A percentile compares a stretch with the other conserved stretches of the same genome.
Conservation (phyloP, 108 stramenopile species). For the Discostella pseudostelligera region DNA sequence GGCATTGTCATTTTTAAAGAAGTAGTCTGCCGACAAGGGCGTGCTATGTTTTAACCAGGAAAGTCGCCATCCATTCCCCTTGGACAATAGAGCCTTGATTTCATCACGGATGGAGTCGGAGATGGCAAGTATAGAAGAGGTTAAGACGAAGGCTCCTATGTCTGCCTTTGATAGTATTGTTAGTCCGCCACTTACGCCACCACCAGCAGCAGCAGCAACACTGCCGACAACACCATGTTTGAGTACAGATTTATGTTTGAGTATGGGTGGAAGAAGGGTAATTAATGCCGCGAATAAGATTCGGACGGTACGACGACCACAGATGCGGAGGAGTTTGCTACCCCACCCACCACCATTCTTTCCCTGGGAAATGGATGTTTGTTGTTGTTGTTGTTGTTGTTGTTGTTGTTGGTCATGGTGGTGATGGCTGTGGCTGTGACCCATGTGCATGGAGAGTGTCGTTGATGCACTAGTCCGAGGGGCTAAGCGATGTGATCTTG, state of each 20-base stretch:
- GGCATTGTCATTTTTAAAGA: constrained; percentile 59
- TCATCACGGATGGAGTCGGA: constrained; percentile 43
- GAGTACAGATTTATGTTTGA: constrained; percentile 10
- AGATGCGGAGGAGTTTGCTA: constrained; percentile 24
- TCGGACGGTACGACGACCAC: constrained; percentile 41
- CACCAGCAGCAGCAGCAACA: neutral
- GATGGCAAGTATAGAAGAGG: constrained; percentile 30
- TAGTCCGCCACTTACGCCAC: neutral
- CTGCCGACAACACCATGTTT: constrained; percentile 1
- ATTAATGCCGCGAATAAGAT: constrained; percentile 55
- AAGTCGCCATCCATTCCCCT: constrained; percentile 47
- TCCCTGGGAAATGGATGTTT: neutral
- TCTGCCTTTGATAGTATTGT: constrained; percentile 26
- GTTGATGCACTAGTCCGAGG: too few relatives aligned
- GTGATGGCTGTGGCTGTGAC: constrained; percentile 46
- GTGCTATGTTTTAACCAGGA: constrained; percentile 48
- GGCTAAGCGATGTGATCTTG: neutral
- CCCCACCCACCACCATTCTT: constrained; percentile 16
- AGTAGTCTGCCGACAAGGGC: constrained; percentile 46
- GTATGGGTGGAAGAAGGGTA: constrained; percentile 48
- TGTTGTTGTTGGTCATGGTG: constrained; percentile 30
- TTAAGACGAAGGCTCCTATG: constrained; percentile 41
- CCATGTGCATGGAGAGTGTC: constrained; percentile 52
- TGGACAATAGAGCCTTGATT: constrained; percentile 33
- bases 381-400: constrained; percentile 2